A percentile compares a stretch with the other conserved stretches of the same genome.
These are phyloP conservation scores for Leptographium flavum DNA, from an alignment of 2,329 filamentous ascomycete species.

Conservation along the genomic window DNA sequence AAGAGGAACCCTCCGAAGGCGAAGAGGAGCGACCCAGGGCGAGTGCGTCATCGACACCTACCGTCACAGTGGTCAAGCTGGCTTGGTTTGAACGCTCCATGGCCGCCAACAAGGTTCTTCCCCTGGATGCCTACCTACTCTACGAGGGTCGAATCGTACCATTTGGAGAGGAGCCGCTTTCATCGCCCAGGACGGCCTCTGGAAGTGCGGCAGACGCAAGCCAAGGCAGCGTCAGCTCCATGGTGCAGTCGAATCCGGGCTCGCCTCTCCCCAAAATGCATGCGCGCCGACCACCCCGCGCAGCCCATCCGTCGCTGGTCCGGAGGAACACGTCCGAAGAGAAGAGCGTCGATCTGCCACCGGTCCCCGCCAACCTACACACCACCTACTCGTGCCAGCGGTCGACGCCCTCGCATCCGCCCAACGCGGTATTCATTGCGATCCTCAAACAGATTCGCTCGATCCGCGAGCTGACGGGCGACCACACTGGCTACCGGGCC, in stretches of 20 bases:
- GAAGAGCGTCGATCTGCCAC: conserved; percentile 37
- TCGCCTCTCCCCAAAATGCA: neutral
- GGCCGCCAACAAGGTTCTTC: conserved; percentile 26
- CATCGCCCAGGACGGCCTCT: too few relatives aligned
- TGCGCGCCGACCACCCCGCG: neutral
- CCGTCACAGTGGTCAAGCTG: conserved; percentile 38
- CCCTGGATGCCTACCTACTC: conserved; percentile 35
- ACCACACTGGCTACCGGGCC: conserved; percentile 68
- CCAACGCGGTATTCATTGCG: conserved; percentile 62
- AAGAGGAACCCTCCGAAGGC: neutral
- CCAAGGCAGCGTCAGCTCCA: too few relatives aligned
- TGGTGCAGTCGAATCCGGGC: neutral
- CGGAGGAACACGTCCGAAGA: conserved; percentile 71
- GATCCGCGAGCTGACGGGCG: conserved; percentile 54
- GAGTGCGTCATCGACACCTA: too few relatives aligned
- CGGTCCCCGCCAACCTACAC: conserved; percentile 51
- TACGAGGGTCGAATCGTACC: conserved; percentile 32
- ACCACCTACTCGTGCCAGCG: conserved; percentile 69
- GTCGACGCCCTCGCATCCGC: conserved; percentile 51
- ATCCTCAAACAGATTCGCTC: conserved; percentile 62
- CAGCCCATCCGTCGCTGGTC: conserved; percentile 26
- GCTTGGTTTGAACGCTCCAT: conserved; percentile 44
- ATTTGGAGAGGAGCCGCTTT: conserved; percentile 1
- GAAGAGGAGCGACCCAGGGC: too few relatives aligned
- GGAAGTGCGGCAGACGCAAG: neutral